phyloP scores from a whole-genome alignment of 2,329 filamentous ascomycete genomes.

The Polytolypa hystricis region DNA sequence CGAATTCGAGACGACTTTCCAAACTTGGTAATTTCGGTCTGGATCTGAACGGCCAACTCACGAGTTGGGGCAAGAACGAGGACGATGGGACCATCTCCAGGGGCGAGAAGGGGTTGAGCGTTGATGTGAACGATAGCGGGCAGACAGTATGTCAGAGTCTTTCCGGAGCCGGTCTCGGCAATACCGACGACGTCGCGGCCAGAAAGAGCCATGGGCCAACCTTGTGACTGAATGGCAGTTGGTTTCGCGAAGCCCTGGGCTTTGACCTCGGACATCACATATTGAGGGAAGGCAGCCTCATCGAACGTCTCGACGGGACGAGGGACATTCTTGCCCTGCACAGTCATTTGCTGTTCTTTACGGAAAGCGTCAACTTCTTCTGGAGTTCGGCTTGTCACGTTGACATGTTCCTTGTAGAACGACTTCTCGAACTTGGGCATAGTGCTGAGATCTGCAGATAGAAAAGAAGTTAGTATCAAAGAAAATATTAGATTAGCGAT shows the following conservation, averaged over 20 bases:
- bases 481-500: constrained; percentile 17
- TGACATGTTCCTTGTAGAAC: constrained; percentile 93
- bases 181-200: constrained; percentile 98
- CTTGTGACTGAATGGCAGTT: constrained; percentile 94
- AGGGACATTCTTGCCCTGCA: constrained; percentile 70
- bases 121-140: constrained; percentile 99
- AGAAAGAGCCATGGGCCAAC: constrained; percentile 97
- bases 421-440: constrained; percentile 98
- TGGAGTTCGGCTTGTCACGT: constrained; percentile 60
- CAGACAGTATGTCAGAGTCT: constrained; percentile 96
- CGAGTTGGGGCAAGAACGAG: constrained; percentile 91
- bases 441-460: constrained; percentile 60
- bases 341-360: constrained; percentile 69
- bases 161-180: constrained; percentile 97
- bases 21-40: constrained; percentile 97
- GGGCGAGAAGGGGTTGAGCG: constrained; percentile 88
- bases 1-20: constrained; percentile 95
- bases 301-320: constrained; percentile 96
- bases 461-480: no score
- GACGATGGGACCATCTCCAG: constrained; percentile 92
- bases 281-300: constrained; percentile 90
- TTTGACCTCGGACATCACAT: constrained; percentile 98
- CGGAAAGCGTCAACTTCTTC: constrained; percentile 84
- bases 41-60: constrained; percentile 96
- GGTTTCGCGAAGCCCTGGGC: constrained; percentile 89